Evolutionary conservation across 108 stramenopile genomes (phyloP).

Genomic region (Cyclotella atomus): DNA sequence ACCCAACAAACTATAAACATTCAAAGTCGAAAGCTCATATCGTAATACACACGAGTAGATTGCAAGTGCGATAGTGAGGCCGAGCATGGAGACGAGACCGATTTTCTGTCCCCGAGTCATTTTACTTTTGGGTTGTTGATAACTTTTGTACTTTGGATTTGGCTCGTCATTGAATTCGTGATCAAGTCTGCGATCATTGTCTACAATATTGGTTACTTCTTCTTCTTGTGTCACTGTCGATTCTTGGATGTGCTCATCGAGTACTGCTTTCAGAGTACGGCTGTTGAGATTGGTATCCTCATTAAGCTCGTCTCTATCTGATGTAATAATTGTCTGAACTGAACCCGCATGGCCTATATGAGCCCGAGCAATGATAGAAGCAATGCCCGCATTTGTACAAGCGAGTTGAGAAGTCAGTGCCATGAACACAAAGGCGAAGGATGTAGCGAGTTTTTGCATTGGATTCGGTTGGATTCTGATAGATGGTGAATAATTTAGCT

Average conservation of each 20-base stretch:
- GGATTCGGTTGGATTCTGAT: no score
- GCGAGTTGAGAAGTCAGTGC: not conserved
- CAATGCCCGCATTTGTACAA: not conserved
- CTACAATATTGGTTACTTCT: not conserved
- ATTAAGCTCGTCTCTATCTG: not conserved
- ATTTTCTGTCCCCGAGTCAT: not conserved
- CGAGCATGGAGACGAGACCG: not conserved
- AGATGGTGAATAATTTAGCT: no score
- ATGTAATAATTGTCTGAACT: no score
- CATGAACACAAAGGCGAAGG: not conserved
- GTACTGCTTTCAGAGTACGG: no score
- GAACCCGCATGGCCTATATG: not conserved
- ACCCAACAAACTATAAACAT: slow-evolving; percentile 10
- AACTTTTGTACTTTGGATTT: not conserved
- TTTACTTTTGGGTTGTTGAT: not conserved
- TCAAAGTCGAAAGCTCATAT: slow-evolving; percentile 10
- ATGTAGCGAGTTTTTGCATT: not conserved
- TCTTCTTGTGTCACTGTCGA: no score
- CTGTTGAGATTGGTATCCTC: not conserved
- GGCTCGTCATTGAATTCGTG: not conserved
- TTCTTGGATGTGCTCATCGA: no score
- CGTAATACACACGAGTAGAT: slow-evolving; percentile 5
- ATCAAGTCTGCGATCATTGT: not conserved
- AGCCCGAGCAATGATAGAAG: not conserved
- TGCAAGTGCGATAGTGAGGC: not conserved